phyloP scores from a whole-genome alignment of 1,139 yeast genomes.

The Yamadazyma diospyri region DNA sequence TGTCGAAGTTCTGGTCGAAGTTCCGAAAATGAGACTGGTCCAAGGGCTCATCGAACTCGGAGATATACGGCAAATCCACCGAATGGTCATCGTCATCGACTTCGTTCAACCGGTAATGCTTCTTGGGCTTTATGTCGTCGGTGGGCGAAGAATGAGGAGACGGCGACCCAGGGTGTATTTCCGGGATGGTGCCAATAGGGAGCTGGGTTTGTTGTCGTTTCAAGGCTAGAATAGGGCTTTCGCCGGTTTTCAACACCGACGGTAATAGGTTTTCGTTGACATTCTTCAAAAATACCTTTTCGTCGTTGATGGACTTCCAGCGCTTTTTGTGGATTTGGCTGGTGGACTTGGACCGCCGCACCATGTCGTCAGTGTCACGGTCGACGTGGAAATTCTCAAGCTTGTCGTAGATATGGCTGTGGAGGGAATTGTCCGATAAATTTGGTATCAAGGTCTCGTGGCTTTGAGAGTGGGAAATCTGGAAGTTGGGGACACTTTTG shows the following conservation, averaged over 20 bases:
- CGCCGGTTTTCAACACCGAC: slow-evolving; percentile 32
- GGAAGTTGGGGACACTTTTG: slow-evolving; percentile 10
- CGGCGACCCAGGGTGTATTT: not conserved
- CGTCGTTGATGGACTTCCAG: slow-evolving; percentile 32
- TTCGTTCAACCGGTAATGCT: slow-evolving; percentile 4
- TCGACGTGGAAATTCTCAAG: not conserved
- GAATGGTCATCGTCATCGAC: slow-evolving; percentile 11
- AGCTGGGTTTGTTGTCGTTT: slow-evolving; percentile 20
- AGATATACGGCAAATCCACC: slow-evolving; percentile 19
- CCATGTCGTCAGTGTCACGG: slow-evolving; percentile 4
- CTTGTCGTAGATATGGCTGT: slow-evolving; percentile 1
- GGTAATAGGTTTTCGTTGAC: slow-evolving; percentile 35
- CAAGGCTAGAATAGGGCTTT: slow-evolving; percentile 29
- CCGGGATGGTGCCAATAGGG: not conserved
- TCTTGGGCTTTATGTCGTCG: not conserved
- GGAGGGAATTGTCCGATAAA: slow-evolving; percentile 13
- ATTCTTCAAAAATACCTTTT: slow-evolving; percentile 27
- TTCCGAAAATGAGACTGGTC: slow-evolving; percentile 20
- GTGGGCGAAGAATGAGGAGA: not conserved
- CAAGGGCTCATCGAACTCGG: slow-evolving; percentile 25
- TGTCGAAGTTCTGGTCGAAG: slow-evolving; percentile 23
- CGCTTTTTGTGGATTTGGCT: slow-evolving; percentile 14
- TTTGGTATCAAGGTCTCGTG: slow-evolving; percentile 15
- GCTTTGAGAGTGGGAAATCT: slow-evolving; percentile 6
- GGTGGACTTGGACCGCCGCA: slow-evolving; percentile 27